Evolutionary conservation across 2,329 filamentous ascomycete genomes (phyloP).

Genomic region (Talaromyces sp.): DNA sequence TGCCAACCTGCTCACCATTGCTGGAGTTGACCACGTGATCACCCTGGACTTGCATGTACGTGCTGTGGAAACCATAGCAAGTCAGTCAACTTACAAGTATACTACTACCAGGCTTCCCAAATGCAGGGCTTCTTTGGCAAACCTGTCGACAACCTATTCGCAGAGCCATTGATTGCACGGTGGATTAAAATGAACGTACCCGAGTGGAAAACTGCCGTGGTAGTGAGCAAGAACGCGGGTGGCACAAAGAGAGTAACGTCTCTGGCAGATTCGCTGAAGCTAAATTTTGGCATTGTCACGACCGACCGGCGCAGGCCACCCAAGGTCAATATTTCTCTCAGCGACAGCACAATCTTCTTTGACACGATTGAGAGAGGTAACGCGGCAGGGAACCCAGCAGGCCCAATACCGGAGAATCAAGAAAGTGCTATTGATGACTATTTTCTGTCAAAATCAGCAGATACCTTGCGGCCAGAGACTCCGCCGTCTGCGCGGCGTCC

Average conservation of each 20-base stretch:
- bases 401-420: neutral
- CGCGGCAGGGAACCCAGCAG: conserved; percentile 12
- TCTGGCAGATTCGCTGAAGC: conserved; percentile 87
- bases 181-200: conserved; percentile 90
- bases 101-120: conserved; percentile 61
- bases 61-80: conserved; percentile 8
- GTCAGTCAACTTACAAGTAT: neutral
- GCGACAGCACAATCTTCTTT: conserved; percentile 71
- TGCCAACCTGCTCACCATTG: conserved; percentile 86
- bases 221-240: conserved; percentile 96
- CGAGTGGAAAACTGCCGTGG: conserved; percentile 82
- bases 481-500: conserved; percentile 34
- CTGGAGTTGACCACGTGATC: conserved; percentile 94
- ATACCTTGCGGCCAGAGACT: conserved; percentile 31
- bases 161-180: conserved; percentile 87
- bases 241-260: conserved; percentile 97
- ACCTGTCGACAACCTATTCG: conserved; percentile 94
- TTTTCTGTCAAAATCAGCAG: conserved; percentile 16
- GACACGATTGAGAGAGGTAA: conserved; percentile 51
- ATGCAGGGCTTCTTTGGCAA: conserved; percentile 99
- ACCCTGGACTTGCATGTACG: conserved; percentile 86
- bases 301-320: conserved; percentile 51
- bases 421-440: conserved; percentile 9
- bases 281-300: conserved; percentile 91
- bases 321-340: conserved; percentile 55